phyloP scores from a whole-genome alignment of 768 basidiomycete genomes.

The Boletus vermiculosoides region DNA sequence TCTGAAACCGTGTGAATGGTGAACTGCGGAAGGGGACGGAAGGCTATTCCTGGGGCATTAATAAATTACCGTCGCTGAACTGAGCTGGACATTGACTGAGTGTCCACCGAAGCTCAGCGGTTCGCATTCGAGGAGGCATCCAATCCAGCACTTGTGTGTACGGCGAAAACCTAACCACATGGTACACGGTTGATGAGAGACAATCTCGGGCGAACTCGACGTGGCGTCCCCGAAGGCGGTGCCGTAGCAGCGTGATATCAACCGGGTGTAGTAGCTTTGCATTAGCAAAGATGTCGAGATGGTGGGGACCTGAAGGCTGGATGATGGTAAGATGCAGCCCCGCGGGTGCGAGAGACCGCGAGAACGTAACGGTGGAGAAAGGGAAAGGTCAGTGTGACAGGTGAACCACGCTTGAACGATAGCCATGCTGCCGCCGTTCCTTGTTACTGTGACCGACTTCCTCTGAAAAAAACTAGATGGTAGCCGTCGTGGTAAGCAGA shows the following conservation, averaged over 20 bases:
- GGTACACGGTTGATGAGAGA: neutral
- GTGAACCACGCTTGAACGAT: neutral
- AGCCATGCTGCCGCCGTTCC: neutral
- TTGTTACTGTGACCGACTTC: neutral
- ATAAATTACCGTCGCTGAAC: slow-evolving; percentile 14
- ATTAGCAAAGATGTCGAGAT: slow-evolving; percentile 9
- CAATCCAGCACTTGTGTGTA: neutral
- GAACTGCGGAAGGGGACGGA: neutral
- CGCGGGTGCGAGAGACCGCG: slow-evolving; percentile 1
- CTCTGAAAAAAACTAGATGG: neutral
- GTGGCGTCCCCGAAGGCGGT: slow-evolving; percentile 12
- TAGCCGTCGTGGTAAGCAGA: neutral
- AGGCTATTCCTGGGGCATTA: slow-evolving; percentile 5
- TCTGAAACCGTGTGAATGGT: neutral
- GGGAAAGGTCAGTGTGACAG: neutral
- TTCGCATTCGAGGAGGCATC: neutral
- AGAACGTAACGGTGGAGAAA: neutral
- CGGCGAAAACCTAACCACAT: neutral
- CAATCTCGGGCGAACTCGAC: neutral
- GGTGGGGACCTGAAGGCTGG: neutral
- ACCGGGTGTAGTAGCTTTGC: neutral
- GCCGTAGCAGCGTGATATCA: slow-evolving; percentile 9
- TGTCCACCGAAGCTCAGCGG: slow-evolving; percentile 7
- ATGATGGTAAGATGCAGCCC: neutral
- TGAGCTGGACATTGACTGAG: slow-evolving; percentile 12